A percentile compares a stretch with the other conserved stretches of the same genome.
phyloP scores from a whole-genome alignment of 768 basidiomycete genomes.

The Auriculariales sp. region DNA sequence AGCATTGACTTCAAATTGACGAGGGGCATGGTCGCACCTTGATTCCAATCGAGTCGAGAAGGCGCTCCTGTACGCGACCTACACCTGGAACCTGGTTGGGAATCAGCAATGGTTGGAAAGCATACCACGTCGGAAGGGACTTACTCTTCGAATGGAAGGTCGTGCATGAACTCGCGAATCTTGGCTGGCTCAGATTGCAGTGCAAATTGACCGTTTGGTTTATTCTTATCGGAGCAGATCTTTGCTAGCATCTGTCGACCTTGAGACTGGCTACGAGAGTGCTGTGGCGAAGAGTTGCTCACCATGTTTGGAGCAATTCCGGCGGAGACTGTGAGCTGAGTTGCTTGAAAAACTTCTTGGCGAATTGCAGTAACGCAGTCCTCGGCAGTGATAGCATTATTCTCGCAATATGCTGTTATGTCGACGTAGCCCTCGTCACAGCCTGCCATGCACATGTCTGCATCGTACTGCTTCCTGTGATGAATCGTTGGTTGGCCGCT shows the following conservation, averaged over 20 bases:
- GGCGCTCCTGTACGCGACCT: slow-evolving; percentile 78
- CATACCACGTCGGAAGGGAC: too few relatives aligned
- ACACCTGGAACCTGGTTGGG: slow-evolving; percentile 53
- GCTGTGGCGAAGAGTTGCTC: slow-evolving; percentile 15
- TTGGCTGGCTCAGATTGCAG: slow-evolving; percentile 48
- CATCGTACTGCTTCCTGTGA: slow-evolving; percentile 49
- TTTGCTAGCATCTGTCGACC: slow-evolving; percentile 73
- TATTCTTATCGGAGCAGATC: slow-evolving; percentile 97
- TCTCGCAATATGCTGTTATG: slow-evolving; percentile 71
- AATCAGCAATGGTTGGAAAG: neutral
- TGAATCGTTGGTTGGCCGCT: slow-evolving; percentile 1
- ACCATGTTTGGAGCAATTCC: slow-evolving; percentile 95
- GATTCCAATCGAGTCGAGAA: slow-evolving; percentile 77
- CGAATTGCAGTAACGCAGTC: slow-evolving; percentile 74
- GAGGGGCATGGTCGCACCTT: slow-evolving; percentile 31
- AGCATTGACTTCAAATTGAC: neutral
- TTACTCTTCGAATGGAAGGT: slow-evolving; percentile 65
- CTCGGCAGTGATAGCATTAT: slow-evolving; percentile 45
- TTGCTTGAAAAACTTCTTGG: slow-evolving; percentile 55
- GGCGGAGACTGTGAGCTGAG: slow-evolving; percentile 80
- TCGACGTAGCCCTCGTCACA: slow-evolving; percentile 90
- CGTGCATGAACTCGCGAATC: slow-evolving; percentile 64
- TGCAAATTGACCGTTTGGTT: slow-evolving; percentile 84
- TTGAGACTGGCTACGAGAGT: slow-evolving; percentile 10
- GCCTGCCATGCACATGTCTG: slow-evolving; percentile 58